Percentiles rank a stretch among this genome's conserved stretches.
Conservation (phyloP, 1,284 basidiomycete genomes). For the Sporisorium exsertum region DNA sequence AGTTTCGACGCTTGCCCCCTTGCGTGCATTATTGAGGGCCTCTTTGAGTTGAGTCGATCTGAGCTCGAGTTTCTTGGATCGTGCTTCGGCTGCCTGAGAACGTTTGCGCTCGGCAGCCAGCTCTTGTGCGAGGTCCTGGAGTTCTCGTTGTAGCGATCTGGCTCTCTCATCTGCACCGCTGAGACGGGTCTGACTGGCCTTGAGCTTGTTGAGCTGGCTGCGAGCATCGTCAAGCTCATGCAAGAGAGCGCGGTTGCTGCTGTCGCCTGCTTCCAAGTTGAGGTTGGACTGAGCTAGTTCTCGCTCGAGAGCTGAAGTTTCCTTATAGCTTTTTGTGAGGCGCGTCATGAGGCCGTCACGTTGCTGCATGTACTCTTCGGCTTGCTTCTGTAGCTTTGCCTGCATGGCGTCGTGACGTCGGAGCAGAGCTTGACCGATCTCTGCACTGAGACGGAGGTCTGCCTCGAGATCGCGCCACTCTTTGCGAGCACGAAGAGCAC, state of each 20-base stretch:
- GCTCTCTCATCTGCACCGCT: conserved; percentile 69
- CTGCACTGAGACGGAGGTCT: conserved; percentile 72
- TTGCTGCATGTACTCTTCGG: conserved; percentile 66
- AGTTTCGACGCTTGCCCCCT: conserved; percentile 18
- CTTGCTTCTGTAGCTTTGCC: conserved; percentile 71
- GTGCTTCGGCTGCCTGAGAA: conserved; percentile 78
- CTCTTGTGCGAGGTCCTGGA: conserved; percentile 87
- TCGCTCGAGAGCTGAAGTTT: conserved; percentile 71
- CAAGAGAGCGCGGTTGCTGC: conserved; percentile 79
- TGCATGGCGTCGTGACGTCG: conserved; percentile 87
- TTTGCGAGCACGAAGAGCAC: conserved; percentile 54
- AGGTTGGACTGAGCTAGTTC: conserved; percentile 82
- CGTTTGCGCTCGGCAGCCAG: conserved; percentile 79
- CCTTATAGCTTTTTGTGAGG: conserved; percentile 55
- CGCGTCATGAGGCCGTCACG: conserved; percentile 60
- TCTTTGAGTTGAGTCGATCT: conserved; percentile 38
- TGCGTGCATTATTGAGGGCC: conserved; percentile 38
- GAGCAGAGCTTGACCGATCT: conserved; percentile 90
- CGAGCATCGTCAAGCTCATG: conserved; percentile 84
- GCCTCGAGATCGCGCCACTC: conserved; percentile 66
- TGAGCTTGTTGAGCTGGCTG: conserved; percentile 77
- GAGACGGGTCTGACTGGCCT: conserved; percentile 77
- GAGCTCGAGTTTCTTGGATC: conserved; percentile 73
- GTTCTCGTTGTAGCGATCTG: conserved; percentile 71
- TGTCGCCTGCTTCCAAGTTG: conserved; percentile 84